Evolutionary conservation across 257 asterid genomes (phyloP), one percentile per base, ranked within the genome.

Genomic region (Solanum etuberosum): DNA sequence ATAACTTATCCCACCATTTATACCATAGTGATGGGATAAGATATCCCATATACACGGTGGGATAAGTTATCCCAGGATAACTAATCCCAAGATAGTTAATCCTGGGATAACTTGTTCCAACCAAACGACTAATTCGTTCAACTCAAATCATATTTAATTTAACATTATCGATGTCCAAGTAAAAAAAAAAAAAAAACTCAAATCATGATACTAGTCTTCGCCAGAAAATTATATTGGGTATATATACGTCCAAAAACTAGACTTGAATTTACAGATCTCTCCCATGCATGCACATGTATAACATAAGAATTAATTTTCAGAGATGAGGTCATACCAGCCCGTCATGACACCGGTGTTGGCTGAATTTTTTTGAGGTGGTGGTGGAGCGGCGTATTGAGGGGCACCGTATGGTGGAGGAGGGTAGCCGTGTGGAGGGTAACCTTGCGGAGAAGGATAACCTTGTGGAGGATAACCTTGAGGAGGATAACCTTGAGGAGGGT

Each of bases 361-460:
- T 11, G 88, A 85, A 48, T 87, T 89, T 21, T 89, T 87, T 9
- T 88, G 92, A 37, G 92, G 92, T 3, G 93, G 94, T 1, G 93
- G 94, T 1, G 93, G 93, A 6, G 92, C 90, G 3, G 88, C 92
- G 61, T 90, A 89, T 86, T 90, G 94, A 40, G 94, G 94, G 6
- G 91, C 89, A 48, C 90, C 90, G 25, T 90, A 91, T 0, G 91
- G 93, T 4, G 91, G 94, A 90, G 94, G 94, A 82, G 91, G 91
- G 1, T 92, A 90, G 3, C 94, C 93, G 9, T 88, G 89, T 13
- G 91, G 93, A n/a, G 91, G 92, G 85, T 91, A 74, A 1, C 63
- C 85, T 14, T 27, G 88, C 9, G 48, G 89, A 40, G 90, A 81
- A 32, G 92, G 91, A 85, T 91, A 71, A 2, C 87, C 83, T 29